Percentiles rank a stretch among this genome's conserved stretches.
Conservation (phyloP, 2,329 filamentous ascomycete species). For the Metarhizium sp. region DNA sequence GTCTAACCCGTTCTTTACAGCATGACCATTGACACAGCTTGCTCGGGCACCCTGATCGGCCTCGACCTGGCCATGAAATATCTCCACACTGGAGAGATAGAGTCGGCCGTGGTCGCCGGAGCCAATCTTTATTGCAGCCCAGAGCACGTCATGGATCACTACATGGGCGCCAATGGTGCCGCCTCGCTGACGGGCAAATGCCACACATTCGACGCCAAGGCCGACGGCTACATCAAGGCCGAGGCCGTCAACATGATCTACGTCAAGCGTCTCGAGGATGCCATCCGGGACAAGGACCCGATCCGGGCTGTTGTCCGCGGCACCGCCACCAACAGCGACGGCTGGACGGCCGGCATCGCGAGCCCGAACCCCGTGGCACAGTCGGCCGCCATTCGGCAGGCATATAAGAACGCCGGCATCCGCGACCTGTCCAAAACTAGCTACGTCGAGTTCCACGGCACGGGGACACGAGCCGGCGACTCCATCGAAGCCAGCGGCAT, state of each 20-base stretch:
- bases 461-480: conserved; percentile 47
- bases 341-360: not conserved
- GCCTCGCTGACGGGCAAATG: not conserved
- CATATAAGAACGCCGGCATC: not conserved
- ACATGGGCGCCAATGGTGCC: not conserved
- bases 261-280: conserved; percentile 69
- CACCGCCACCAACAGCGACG: conserved; percentile 53
- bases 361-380: not conserved
- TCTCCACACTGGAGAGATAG: not conserved
- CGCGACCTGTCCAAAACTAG: not conserved
- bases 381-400: not conserved
- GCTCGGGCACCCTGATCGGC: conserved; percentile 23
- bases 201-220: conserved; percentile 20
- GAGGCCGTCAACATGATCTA: conserved; percentile 67
- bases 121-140: not conserved
- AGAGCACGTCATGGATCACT: not conserved
- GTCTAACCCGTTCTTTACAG: not conserved
- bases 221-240: conserved; percentile 75
- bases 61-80: conserved; percentile 8
- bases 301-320: conserved; percentile 65
- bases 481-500: conserved; percentile 28
- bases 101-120: not conserved
- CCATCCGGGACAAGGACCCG: conserved; percentile 65
- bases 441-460: conserved; percentile 41
- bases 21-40: conserved; percentile 28